Conservation (phyloP, 148 eudicot genomes). For the Oxyria digyna region DNA sequence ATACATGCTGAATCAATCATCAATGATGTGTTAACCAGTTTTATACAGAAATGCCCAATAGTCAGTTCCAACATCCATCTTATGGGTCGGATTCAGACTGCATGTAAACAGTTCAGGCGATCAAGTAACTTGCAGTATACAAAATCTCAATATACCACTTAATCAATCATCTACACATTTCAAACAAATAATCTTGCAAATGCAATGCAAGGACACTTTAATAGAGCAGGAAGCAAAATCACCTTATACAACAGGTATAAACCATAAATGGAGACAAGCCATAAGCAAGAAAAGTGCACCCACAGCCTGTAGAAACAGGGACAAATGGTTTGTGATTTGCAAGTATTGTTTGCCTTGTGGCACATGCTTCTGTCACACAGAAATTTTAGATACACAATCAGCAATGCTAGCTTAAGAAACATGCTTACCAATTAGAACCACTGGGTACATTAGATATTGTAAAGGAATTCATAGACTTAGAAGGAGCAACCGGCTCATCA, state of each 20-base stretch:
- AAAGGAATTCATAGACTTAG: conserved; percentile 55
- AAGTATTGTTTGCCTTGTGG: no score
- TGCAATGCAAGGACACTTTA: not conserved
- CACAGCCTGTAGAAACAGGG: conserved; percentile 61
- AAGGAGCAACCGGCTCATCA: conserved; percentile 15
- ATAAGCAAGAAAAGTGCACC: conserved; percentile 85
- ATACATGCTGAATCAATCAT: no score
- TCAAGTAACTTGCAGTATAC: not conserved
- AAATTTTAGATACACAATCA: not conserved
- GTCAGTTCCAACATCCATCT: not conserved
- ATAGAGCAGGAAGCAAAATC: conserved; percentile 10
- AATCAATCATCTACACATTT: not conserved
- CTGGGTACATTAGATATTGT: conserved; percentile 59
- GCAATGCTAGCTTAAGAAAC: not conserved
- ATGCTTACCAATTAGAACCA: conserved; percentile 62
- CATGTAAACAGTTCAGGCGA: not conserved
- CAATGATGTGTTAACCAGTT: no score
- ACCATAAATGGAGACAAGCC: conserved; percentile 62
- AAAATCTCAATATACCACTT: not conserved
- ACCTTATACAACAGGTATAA: conserved; percentile 77
- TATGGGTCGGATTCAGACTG: not conserved
- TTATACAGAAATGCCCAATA: no score
- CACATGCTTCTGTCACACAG: not conserved
- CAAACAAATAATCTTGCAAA: not conserved
- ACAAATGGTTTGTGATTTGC: conserved; percentile 4